Conservation (phyloP, 208 protist species). For the Balamuthia mandrillaris region DNA sequence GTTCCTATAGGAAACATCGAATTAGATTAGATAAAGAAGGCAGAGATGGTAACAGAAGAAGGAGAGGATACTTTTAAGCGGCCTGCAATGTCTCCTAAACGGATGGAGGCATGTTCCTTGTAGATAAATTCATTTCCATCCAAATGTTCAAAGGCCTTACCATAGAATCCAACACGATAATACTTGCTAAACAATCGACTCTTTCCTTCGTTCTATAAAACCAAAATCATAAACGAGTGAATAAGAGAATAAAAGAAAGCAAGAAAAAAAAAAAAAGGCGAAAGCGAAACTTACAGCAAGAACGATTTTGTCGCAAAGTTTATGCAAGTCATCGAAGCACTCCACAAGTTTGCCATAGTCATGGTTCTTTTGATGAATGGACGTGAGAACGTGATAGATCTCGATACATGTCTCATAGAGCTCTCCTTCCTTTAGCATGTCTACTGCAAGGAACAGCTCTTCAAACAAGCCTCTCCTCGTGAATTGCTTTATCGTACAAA, state of each 20-base stretch:
- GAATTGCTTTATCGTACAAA: conserved; percentile 22
- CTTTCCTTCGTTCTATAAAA: not conserved
- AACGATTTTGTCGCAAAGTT: not conserved
- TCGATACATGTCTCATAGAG: conserved; percentile 18
- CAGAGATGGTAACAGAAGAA: not conserved
- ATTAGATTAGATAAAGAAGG: not conserved
- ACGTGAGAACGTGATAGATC: not conserved
- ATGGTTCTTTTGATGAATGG: not conserved
- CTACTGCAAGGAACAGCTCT: not conserved
- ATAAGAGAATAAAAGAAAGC: not conserved
- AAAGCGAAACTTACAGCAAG: not conserved
- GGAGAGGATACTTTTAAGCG: not conserved
- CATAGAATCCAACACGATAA: conserved; percentile 33
- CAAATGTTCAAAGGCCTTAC: not conserved
- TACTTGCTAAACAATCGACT: conserved; percentile 1
- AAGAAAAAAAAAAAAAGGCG: not conserved
- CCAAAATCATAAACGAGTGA: not conserved
- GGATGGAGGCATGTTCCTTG: not conserved
- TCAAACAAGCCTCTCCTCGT: not conserved
- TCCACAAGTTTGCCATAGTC: conserved; percentile 11
- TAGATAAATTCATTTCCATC: conserved; percentile 33
- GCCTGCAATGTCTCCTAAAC: conserved; percentile 1
- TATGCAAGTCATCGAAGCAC: not conserved
- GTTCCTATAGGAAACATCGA: no score
- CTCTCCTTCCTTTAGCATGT: not conserved